Conservation (phyloP, 768 basidiomycete species). For the Sporobolomyces phaffii region DNA sequence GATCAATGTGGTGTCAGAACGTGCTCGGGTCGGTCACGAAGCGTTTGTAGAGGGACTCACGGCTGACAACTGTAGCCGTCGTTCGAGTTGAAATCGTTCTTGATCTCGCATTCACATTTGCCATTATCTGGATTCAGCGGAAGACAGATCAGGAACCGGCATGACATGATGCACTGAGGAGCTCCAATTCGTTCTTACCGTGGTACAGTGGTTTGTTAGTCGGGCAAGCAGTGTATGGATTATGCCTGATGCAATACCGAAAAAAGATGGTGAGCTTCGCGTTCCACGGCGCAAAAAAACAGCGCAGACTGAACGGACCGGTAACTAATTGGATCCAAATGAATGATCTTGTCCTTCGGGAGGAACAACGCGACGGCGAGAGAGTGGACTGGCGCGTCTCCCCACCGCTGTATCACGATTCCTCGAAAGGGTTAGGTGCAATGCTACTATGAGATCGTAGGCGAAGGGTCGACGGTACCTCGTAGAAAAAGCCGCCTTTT, state of each 20-base stretch:
- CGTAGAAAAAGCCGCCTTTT: slow-evolving; percentile 54
- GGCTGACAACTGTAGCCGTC: slow-evolving; percentile 18
- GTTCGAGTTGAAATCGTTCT: slow-evolving; percentile 23
- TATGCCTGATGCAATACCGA: slow-evolving; percentile 77
- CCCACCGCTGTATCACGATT: slow-evolving; percentile 73
- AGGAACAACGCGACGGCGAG: slow-evolving; percentile 87
- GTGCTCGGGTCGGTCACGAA: too few species aligned
- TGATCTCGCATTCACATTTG: slow-evolving; percentile 32
- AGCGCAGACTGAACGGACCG: background rate
- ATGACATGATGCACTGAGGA: too few species aligned
- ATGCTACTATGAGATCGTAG: background rate
- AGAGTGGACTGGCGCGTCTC: slow-evolving; percentile 78
- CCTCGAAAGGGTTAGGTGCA: too few species aligned
- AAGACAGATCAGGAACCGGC: too few species aligned
- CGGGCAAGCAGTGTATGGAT: slow-evolving; percentile 44
- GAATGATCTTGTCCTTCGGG: slow-evolving; percentile 80
- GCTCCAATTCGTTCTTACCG: too few species aligned
- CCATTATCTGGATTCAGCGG: slow-evolving; percentile 2
- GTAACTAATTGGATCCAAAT: slow-evolving; percentile 57
- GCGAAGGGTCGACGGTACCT: background rate
- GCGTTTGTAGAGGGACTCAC: too few species aligned
- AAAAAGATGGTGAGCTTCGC: background rate
- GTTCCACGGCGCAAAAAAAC: background rate
- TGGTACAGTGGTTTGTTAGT: background rate
- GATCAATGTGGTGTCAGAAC: too few species aligned